Conservation (phyloP, 768 basidiomycete species). For the Panaeolus papilionaceus region DNA sequence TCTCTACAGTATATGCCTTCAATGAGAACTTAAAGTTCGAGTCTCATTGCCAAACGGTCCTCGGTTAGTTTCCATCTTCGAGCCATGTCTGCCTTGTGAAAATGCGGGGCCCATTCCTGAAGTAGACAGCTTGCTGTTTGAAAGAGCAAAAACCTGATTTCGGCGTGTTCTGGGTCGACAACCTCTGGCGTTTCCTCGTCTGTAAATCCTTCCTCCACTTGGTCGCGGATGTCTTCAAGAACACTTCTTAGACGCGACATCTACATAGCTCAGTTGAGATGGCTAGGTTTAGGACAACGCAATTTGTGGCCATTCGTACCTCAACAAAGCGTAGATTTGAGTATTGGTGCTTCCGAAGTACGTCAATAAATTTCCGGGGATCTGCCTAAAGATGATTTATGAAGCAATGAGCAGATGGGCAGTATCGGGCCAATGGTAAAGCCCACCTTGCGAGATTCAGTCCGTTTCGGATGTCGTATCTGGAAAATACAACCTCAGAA, state of each 20-base stretch:
- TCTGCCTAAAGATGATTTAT: background rate
- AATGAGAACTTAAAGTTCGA: background rate
- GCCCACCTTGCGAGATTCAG: background rate
- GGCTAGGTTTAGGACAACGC: too few relatives aligned
- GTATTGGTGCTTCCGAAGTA: background rate
- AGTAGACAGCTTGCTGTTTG: background rate
- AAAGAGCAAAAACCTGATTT: background rate
- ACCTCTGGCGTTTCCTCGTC: background rate
- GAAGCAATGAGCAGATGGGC: background rate
- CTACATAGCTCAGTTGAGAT: background rate
- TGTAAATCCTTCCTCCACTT: background rate
- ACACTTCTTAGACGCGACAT: background rate
- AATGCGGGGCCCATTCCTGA: background rate
- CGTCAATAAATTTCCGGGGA: background rate
- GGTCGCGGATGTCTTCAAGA: background rate
- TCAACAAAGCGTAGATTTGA: background rate
- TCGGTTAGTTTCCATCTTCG: background rate
- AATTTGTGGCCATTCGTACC: background rate
- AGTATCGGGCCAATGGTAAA: background rate
- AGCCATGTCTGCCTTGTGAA: background rate
- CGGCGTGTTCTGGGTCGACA: background rate
- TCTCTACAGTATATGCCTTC: background rate
- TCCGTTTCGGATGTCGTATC: background rate
- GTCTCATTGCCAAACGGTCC: background rate
- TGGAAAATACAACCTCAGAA: background rate